Conservation (phyloP, 2,329 filamentous ascomycete species). For the Aspergillus clavatus region DNA sequence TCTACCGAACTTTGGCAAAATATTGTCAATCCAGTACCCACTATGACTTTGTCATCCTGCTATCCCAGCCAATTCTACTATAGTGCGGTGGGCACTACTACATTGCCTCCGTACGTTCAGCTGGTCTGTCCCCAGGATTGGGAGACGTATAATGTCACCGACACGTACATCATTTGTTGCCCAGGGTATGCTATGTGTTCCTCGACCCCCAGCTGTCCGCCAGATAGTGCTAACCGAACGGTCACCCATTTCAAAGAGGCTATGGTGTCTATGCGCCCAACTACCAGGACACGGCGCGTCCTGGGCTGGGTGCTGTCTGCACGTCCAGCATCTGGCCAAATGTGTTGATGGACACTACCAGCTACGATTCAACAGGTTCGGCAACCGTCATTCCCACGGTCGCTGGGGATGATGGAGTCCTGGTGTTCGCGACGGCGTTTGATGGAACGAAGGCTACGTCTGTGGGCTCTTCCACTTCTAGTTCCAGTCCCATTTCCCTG, state of each 20-base stretch:
- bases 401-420: not conserved
- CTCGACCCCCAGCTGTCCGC: not conserved
- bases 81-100: not conserved
- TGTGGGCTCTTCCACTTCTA: not conserved
- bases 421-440: slow-evolving; percentile 4
- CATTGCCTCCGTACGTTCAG: slow-evolving; percentile 1
- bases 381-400: not conserved
- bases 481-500: not conserved
- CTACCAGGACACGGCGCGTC: not conserved
- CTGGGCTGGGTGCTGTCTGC: slow-evolving; percentile 1
- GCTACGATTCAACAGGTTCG: not conserved
- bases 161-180: slow-evolving; percentile 2
- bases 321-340: not conserved
- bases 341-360: slow-evolving; percentile 1
- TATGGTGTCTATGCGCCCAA: not conserved
- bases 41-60: slow-evolving; percentile 5
- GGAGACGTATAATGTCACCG: slow-evolving; percentile 3
- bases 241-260: not conserved
- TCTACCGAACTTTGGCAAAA: slow-evolving; percentile 5
- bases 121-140: not conserved
- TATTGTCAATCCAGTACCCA: slow-evolving; percentile 4
- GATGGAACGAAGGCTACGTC: slow-evolving; percentile 1
- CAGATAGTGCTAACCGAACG: not conserved
- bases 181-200: not conserved
- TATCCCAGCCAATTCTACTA: slow-evolving; percentile 7